Evolutionary conservation across 768 basidiomycete genomes (phyloP).

Genomic region (Pleurotus ostreatus): DNA sequence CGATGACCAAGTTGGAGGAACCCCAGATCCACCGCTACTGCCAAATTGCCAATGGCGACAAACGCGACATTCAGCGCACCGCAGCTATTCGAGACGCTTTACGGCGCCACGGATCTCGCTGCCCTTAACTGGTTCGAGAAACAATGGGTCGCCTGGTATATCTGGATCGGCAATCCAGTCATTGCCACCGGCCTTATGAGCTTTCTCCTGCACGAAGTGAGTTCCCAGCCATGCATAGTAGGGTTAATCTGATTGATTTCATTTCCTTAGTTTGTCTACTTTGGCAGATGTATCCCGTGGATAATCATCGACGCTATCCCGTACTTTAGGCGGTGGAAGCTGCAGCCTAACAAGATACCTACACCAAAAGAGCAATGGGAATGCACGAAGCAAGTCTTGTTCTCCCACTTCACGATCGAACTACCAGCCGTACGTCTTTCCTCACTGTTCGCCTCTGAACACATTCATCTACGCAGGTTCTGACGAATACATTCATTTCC

Average conservation of each 20-base stretch:
- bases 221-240: constrained; percentile 19
- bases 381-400: constrained; percentile 90
- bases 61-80: constrained; percentile 1
- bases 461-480: background rate
- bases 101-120: constrained; percentile 54
- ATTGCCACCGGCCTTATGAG: constrained; percentile 92
- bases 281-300: constrained; percentile 93
- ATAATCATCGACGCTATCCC: constrained; percentile 93
- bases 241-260: background rate
- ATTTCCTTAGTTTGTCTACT: constrained; percentile 78
- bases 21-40: background rate
- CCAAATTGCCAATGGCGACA: background rate
- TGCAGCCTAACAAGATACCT: constrained; percentile 84
- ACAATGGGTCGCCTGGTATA: constrained; percentile 83
- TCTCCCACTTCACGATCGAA: constrained; percentile 95
- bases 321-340: constrained; percentile 91
- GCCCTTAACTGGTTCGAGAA: constrained; percentile 70
- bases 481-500: background rate
- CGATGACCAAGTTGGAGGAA: background rate
- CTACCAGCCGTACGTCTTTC: constrained; percentile 69
- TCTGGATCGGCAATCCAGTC: constrained; percentile 82
- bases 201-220: constrained; percentile 90
- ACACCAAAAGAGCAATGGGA: constrained; percentile 86
- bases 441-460: background rate
- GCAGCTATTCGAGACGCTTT: constrained; percentile 38